Evolutionary conservation across 768 basidiomycete genomes (phyloP).

Genomic region (Leccinum pellstonianum): DNA sequence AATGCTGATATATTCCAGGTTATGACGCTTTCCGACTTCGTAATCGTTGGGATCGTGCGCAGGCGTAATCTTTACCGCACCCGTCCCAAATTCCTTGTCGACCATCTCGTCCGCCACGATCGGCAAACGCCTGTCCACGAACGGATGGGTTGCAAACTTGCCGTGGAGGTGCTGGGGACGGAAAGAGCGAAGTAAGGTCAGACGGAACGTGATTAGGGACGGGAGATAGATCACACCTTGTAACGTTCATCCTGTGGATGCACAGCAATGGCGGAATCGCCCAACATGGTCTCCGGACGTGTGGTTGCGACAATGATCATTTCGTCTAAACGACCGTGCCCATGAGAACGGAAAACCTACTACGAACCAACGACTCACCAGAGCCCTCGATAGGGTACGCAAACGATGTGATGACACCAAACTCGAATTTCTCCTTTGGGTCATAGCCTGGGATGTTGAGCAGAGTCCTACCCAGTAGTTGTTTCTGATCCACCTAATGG

Average conservation of each 20-base stretch:
- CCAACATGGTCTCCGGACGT: slow-evolving; percentile 97
- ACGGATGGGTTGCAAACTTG: slow-evolving; percentile 88
- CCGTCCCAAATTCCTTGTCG: slow-evolving; percentile 96
- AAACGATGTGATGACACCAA: slow-evolving; percentile 95
- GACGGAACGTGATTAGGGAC: neutral
- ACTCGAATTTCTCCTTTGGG: slow-evolving; percentile 92
- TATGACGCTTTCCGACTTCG: slow-evolving; percentile 85
- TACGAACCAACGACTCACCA: slow-evolving; percentile 41
- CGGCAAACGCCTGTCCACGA: slow-evolving; percentile 80
- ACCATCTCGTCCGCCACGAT: slow-evolving; percentile 87
- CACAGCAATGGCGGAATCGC: slow-evolving; percentile 95
- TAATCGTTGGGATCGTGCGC: slow-evolving; percentile 98
- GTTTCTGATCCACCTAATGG: slow-evolving; percentile 84
- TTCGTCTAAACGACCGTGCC: slow-evolving; percentile 55
- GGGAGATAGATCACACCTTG: slow-evolving; percentile 44
- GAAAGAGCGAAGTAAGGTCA: neutral
- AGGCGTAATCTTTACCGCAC: slow-evolving; percentile 98
- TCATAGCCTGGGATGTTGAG: slow-evolving; percentile 94
- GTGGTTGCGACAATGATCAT: slow-evolving; percentile 93
- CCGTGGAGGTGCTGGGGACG: slow-evolving; percentile 81
- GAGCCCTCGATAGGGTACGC: slow-evolving; percentile 89
- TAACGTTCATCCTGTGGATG: slow-evolving; percentile 93
- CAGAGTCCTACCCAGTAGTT: slow-evolving; percentile 79
- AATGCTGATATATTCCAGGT: slow-evolving; percentile 89
- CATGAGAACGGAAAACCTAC: neutral